These are phyloP conservation scores for Rauvolfia tetraphylla DNA, from an alignment of 257 asterid genomes.

Conservation along the genomic window DNA sequence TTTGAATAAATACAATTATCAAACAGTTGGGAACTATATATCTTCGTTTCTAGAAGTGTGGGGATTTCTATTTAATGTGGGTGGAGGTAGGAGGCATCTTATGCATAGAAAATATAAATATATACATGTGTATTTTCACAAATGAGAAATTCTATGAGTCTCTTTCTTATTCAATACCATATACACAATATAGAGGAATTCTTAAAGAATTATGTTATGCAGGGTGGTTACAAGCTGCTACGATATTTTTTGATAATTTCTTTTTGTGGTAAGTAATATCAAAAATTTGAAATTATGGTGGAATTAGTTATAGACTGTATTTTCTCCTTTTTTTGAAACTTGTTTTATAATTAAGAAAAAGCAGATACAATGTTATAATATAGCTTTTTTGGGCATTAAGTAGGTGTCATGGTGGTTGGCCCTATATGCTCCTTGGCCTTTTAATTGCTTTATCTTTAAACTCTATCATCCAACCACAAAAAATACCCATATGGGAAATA, in stretches of 20 bases:
- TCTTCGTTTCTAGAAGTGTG: background rate
- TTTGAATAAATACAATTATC: background rate
- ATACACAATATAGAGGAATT: background rate
- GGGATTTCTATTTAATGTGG: background rate
- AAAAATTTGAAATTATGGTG: background rate
- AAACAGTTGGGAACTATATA: background rate
- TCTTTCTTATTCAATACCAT: too few relatives aligned
- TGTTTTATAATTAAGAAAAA: constrained; percentile 7
- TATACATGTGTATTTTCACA: background rate
- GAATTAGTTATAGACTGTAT: background rate
- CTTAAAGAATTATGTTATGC: background rate
- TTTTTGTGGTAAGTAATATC: background rate
- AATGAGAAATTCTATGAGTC: background rate
- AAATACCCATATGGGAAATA: constrained; percentile 21
- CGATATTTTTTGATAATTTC: background rate
- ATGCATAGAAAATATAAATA: background rate
- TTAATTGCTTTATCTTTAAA: constrained; percentile 73
- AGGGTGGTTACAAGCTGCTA: constrained; percentile 12
- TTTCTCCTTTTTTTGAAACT: constrained; percentile 1
- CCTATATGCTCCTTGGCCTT: constrained; percentile 52
- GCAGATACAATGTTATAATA: constrained; percentile 32
- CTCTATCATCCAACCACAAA: constrained; percentile 73
- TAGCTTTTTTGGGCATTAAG: constrained; percentile 52
- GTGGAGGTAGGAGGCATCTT: background rate
- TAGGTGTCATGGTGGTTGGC: constrained; percentile 75